These are phyloP conservation scores for Microdochium nivale DNA, from an alignment of 2,329 filamentous ascomycete genomes.

Conservation along the genomic window DNA sequence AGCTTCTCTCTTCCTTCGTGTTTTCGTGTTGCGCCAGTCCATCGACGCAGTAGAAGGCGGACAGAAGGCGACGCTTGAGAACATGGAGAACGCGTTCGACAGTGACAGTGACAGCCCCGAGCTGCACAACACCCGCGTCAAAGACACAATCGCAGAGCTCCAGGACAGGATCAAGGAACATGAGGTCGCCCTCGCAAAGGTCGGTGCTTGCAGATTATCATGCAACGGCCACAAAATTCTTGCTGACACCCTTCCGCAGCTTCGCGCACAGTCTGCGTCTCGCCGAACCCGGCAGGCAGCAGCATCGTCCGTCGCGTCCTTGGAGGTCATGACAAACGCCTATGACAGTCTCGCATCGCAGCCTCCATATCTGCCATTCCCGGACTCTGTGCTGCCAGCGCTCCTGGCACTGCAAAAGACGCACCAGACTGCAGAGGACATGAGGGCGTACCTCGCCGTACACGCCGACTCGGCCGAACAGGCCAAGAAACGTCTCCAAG, in stretches of 20 bases:
- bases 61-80: background rate
- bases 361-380: constrained; percentile 56
- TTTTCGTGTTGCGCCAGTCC: too few relatives aligned
- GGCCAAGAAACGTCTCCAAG: constrained; percentile 31
- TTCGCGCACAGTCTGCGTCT: constrained; percentile 11
- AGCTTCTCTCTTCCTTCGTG: too few relatives aligned
- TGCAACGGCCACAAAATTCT: background rate
- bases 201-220: constrained; percentile 14
- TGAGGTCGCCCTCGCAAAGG: constrained; percentile 39
- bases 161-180: constrained; percentile 48
- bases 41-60: background rate
- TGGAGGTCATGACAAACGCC: constrained; percentile 49
- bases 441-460: constrained; percentile 46
- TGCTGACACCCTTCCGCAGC: constrained; percentile 4
- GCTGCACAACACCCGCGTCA: constrained; percentile 45
- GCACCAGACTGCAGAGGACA: constrained; percentile 55
- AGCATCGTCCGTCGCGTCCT: constrained; percentile 20
- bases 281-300: constrained; percentile 6
- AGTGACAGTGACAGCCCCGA: background rate
- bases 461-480: constrained; percentile 33
- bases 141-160: constrained; percentile 60
- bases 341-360: constrained; percentile 55
- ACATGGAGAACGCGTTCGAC: background rate
- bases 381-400: constrained; percentile 60
- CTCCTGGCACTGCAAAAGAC: constrained; percentile 64